phyloP scores from a whole-genome alignment of 1,139 yeast species.

The Oligophagozyma castellii region DNA sequence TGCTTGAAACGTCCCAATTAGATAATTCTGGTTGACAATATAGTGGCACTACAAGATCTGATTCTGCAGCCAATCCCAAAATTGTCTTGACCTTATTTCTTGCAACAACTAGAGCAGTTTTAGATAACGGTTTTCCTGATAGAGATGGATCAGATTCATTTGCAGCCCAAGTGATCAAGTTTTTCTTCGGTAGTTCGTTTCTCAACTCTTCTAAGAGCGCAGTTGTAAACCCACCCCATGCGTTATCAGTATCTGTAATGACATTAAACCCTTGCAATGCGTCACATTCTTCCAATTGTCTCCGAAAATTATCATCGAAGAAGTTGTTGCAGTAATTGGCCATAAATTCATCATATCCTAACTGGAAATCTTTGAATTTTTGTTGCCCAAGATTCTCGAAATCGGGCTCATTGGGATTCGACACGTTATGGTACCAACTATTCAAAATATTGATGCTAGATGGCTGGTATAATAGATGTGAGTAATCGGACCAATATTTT shows the following conservation, averaged over 20 bases:
- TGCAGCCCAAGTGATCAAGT: constrained; percentile 45
- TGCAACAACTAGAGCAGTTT: constrained; percentile 5
- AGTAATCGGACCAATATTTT: constrained; percentile 71
- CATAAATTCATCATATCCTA: constrained; percentile 38
- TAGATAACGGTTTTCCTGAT: constrained; percentile 4
- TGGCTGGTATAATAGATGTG: constrained; percentile 56
- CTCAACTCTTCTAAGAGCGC: constrained; percentile 38
- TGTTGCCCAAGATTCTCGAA: constrained; percentile 15
- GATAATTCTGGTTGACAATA: constrained; percentile 9
- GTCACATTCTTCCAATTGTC: constrained; percentile 67
- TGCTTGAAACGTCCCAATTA: constrained; percentile 21
- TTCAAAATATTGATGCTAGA: constrained; percentile 37
- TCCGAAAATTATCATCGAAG: constrained; percentile 45
- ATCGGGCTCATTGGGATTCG: constrained; percentile 24
- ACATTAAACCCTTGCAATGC: constrained; percentile 55
- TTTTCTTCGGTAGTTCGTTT: constrained; percentile 61
- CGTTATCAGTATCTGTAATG: constrained; percentile 53
- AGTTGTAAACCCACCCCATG: constrained; percentile 73
- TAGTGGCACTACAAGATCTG: constrained; percentile 21
- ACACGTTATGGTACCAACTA: constrained; percentile 35
- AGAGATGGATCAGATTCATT: constrained; percentile 22
- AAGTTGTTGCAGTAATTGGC: constrained; percentile 31
- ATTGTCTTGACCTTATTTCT: constrained; percentile 18
- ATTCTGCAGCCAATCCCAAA: constrained; percentile 13
- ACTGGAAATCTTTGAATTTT: constrained; percentile 27